Conservation (phyloP, 192 early-diverging fungal species). For the Linnemannia elongata region DNA sequence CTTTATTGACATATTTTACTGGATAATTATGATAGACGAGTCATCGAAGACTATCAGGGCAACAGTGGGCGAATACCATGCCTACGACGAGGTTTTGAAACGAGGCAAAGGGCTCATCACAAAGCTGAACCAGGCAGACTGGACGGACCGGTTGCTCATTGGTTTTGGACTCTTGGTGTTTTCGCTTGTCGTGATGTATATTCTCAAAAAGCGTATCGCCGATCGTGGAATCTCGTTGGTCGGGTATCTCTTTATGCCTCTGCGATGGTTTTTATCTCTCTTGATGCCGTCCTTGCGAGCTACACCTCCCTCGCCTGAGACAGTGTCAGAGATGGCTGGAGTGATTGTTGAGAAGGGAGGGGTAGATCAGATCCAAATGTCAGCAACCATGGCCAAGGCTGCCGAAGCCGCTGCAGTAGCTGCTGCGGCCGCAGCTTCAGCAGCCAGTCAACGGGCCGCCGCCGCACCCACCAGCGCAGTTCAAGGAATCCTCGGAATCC, state of each 20-base stretch:
- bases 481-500: slow-evolving; percentile 33
- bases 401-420: neutral
- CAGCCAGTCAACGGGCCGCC: neutral
- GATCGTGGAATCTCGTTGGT: slow-evolving; percentile 61
- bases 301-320: neutral
- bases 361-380: slow-evolving; percentile 4
- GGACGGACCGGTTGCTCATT: slow-evolving; percentile 74
- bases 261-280: slow-evolving; percentile 41
- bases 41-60: slow-evolving; percentile 66
- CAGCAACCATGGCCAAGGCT: neutral
- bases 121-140: slow-evolving; percentile 77
- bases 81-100: slow-evolving; percentile 64
- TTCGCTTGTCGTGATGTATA: slow-evolving; percentile 69
- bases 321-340: neutral
- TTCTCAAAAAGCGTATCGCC: slow-evolving; percentile 74
- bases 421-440: neutral
- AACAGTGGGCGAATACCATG: slow-evolving; percentile 69
- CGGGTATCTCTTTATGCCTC: slow-evolving; percentile 47
- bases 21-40: slow-evolving; percentile 59
- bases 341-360: slow-evolving; percentile 5
- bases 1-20: slow-evolving; percentile 10
- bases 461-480: slow-evolving; percentile 20
- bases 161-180: slow-evolving; percentile 74
- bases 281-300: slow-evolving; percentile 34
- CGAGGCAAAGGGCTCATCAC: slow-evolving; percentile 71